Conservation (phyloP, 78 protist genomes). For the slime mould (Dictyostelium discoideum) region dicty_2.7 NC_007091.3:4917001-4917500, state of each 20-base stretch:
- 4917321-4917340: constrained; percentile 7
- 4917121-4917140: not conserved
- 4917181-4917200: not conserved
- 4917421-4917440: not conserved
- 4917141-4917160: not conserved
- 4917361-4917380: constrained; percentile 13
- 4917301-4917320: constrained; percentile 33
- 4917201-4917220: constrained; percentile 6
- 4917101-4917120: not conserved
- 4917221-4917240: constrained; percentile 48
- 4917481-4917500: not conserved
- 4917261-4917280: constrained; percentile 51
- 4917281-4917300: not conserved
- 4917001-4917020: constrained; percentile 23
- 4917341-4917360: not conserved
- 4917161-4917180: constrained; percentile 34
- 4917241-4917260: constrained; percentile 35
- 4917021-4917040: not conserved
- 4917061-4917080: not conserved
- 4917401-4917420: not conserved
- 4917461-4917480: not conserved
- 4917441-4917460: not conserved
- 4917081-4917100: not conserved
- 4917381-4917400: constrained; percentile 55
- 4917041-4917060: not conserved